Base-by-base conservation (phyloP, 352 stramenopile species). In the Pelagophyceae sp. region DNA sequence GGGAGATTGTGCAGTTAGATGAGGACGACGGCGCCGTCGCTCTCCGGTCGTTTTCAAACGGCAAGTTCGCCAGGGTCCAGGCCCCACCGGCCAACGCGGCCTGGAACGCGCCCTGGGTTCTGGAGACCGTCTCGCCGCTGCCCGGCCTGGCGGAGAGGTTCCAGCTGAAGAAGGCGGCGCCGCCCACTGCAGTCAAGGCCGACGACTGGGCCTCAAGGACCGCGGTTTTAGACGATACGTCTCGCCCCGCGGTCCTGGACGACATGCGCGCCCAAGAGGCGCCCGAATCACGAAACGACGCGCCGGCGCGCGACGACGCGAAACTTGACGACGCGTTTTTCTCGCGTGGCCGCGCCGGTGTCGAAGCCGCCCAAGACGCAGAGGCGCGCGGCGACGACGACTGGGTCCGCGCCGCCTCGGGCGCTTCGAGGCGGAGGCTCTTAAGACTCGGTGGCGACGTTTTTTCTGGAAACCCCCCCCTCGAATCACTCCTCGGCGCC, bases 61-160 rank as follows among this genome's bases (percentile, higher is more conserved):
- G 67, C 33, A 51, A 58, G 38, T 74, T 74, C 29, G 15, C n/a
- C 3, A 2, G 67, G 33, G 67, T 58, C 20, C 19, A 27, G 15
- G 67, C 67, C 1, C 67, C 67, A 1, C 15, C 35, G 5, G 35
- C 27, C 35, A 31, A 54, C 20, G 67, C 67, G 35, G 67, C 31
- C 5, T 74, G 67, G 67, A 58, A 74, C 38, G 23, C 67, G 33
- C 67, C 67, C 5, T 74, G 67, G 67, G 20, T 58, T 19, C 17
- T 74, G 15, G 67, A 74, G 67, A 40, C 31, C 15, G 37, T n/a
- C 15, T 54, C 33, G 31, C 67, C 67, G 35, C 35, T 74, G 2
- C 33, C 67, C 15, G 67, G 67, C 1, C 33, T 74, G 15, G 67
- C 67, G 20, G 67, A 74, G 38, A 33, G 67, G 35, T 74, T 74